Base-by-base conservation (phyloP, 2,329 filamentous ascomycete species). In the Gnomoniopsis sp. region DNA sequence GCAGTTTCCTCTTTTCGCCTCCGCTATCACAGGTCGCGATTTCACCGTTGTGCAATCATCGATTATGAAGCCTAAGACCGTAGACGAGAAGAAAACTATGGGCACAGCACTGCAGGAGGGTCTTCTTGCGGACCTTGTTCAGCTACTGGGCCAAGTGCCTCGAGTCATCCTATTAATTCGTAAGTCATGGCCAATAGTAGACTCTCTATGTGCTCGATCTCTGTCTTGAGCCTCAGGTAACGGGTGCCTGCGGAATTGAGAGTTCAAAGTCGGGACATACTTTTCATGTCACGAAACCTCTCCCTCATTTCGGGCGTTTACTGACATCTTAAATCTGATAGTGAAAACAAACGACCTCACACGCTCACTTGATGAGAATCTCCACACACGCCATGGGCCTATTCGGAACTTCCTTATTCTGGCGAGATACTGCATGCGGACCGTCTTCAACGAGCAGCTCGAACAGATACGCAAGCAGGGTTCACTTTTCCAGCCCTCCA, bases 301-400 rank as follows among this genome's bases (percentile, higher is more conserved):
- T n/a, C n/a, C n/a, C n/a, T 8, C 8, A 30, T 30, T 4, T 4
- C 8, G 4, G 26, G 26, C 26, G 8, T 4, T 30, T 30, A 30
- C 26, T 30, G 26, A 30, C 26, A 8, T 30, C 26, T 8, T 8
- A 4, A n/a, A 30, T 8, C 26, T 30, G 26, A 8, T 8, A 30
- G 26, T 99, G 62, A 99, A 99, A 77, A 99, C 95, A 2, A 99
- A 99, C 71, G 95, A 99, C 74, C 78, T 99, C 43, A 99, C 95
- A 17, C 87, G 95, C 64, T 95, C 89, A 67, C 82, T 99, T 19
- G 95, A 99, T 71, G 95, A 99, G 77, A 93, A 89, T 69, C 79
- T 96, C 41, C 88, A 93, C 57, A 95, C 90, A 0, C 80, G 83
- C 7, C 82, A 84, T 62, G 87, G 87, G 0, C 85, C 86, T 3